Evolutionary conservation across 1,284 basidiomycete genomes (phyloP).

Genomic region (Thelephora terrestris): DNA sequence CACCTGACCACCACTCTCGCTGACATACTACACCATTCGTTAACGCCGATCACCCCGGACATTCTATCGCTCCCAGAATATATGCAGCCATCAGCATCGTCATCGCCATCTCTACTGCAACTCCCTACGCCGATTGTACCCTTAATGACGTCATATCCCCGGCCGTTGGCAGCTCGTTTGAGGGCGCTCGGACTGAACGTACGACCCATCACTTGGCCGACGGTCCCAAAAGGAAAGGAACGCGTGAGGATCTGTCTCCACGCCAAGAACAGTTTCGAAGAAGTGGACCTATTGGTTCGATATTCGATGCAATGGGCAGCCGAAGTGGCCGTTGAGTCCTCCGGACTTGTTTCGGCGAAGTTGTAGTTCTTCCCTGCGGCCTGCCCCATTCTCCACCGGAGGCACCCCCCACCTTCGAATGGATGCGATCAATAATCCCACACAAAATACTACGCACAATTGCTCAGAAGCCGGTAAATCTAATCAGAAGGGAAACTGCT

Average conservation of each 20-base stretch:
- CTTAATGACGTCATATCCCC: slow-evolving; percentile 67
- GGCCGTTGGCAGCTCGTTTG: slow-evolving; percentile 59
- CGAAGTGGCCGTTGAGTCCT: neutral
- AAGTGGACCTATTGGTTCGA: slow-evolving; percentile 50
- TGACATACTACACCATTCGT: slow-evolving; percentile 18
- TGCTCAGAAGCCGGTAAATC: too few species aligned
- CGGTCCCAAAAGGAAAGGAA: slow-evolving; percentile 74
- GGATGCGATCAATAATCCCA: too few species aligned
- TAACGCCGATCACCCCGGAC: slow-evolving; percentile 26
- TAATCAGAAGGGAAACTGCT: too few species aligned
- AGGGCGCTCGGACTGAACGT: slow-evolving; percentile 54
- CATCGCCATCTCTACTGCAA: slow-evolving; percentile 7
- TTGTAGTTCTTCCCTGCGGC: too few species aligned
- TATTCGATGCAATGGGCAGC: slow-evolving; percentile 22
- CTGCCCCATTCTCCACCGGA: too few species aligned
- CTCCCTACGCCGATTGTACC: slow-evolving; percentile 71
- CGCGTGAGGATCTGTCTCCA: slow-evolving; percentile 82
- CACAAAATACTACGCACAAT: too few species aligned
- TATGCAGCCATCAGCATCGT: slow-evolving; percentile 16
- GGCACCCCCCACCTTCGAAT: too few species aligned
- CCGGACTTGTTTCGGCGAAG: too few species aligned
- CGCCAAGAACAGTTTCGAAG: slow-evolving; percentile 54
- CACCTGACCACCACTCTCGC: slow-evolving; percentile 30
- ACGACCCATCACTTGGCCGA: slow-evolving; percentile 76
- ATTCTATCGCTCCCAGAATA: slow-evolving; percentile 35